Evolutionary conservation across 2,329 filamentous ascomycete species (phyloP).

Genomic region (Cryphonectria radicalis): DNA sequence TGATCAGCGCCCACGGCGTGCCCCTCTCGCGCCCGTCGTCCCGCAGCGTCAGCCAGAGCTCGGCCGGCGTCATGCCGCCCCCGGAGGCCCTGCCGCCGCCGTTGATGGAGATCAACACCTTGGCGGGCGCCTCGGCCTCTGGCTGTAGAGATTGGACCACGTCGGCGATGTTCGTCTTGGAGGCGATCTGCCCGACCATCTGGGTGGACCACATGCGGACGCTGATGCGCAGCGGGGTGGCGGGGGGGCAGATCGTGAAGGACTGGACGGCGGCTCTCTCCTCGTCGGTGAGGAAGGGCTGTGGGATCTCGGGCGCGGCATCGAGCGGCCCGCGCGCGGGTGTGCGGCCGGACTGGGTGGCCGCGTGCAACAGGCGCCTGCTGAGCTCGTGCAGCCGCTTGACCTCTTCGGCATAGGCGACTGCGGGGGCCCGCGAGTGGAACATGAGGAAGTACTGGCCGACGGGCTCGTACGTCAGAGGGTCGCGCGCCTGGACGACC

Average conservation of each 20-base stretch:
- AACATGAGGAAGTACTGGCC: constrained; percentile 75
- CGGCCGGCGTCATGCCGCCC: constrained; percentile 36
- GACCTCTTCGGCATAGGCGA: constrained; percentile 62
- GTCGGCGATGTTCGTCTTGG: constrained; percentile 31
- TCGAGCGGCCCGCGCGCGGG: constrained; percentile 44
- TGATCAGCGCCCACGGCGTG: constrained; percentile 42
- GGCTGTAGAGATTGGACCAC: constrained; percentile 32
- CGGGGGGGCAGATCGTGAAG: constrained; percentile 56
- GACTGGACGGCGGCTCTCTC: constrained; percentile 46
- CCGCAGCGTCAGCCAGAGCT: constrained; percentile 44
- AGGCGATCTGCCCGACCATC: constrained; percentile 28
- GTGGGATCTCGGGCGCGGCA: constrained; percentile 37
- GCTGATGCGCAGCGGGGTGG: constrained; percentile 33
- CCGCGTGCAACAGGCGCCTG: constrained; percentile 37
- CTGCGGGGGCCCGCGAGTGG: constrained; percentile 60
- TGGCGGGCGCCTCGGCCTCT: constrained; percentile 32
- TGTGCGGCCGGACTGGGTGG: constrained; percentile 38
- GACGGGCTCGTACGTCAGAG: constrained; percentile 63
- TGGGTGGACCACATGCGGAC: constrained; percentile 31
- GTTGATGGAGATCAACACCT: constrained; percentile 43
- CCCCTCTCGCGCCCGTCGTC: constrained; percentile 49
- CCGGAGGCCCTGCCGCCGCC: constrained; percentile 37
- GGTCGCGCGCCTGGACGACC: constrained; percentile 68
- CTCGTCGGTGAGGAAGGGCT: constrained; percentile 42
- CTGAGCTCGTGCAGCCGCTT: constrained; percentile 49